These are phyloP conservation scores for Crithidia brevicula DNA, from an alignment of 208 protist species.

Conservation along the genomic window DNA sequence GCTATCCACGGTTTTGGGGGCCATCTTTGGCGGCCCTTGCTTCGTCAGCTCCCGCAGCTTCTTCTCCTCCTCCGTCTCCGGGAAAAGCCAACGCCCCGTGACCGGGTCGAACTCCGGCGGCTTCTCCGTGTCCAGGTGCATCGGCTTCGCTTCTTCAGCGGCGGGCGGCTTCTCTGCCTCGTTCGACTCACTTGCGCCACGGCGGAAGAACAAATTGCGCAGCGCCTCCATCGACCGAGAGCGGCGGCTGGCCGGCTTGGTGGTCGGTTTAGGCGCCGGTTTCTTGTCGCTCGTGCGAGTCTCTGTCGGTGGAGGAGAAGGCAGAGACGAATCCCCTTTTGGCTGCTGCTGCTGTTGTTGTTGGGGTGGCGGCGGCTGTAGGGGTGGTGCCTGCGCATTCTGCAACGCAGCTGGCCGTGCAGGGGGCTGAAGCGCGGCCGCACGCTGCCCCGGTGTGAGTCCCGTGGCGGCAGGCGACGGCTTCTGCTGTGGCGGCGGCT, in stretches of 20 bases:
- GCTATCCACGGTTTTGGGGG: constrained; percentile 5
- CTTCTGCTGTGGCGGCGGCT: constrained; percentile 1
- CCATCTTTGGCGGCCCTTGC: constrained; percentile 69
- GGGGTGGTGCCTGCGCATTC: background rate
- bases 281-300: background rate
- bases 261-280: constrained; percentile 14
- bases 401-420: constrained; percentile 8
- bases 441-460: constrained; percentile 7
- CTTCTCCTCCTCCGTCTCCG: constrained; percentile 85
- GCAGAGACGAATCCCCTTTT: background rate
- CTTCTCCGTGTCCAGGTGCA: constrained; percentile 88
- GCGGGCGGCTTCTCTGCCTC: constrained; percentile 16
- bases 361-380: background rate
- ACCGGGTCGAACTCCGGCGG: constrained; percentile 76
- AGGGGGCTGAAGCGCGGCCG: constrained; percentile 13
- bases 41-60: constrained; percentile 61
- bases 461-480: background rate
- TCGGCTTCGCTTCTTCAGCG: constrained; percentile 78
- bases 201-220: constrained; percentile 57
- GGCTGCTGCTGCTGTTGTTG: constrained; percentile 5
- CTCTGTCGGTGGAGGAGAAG: background rate
- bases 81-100: constrained; percentile 82
- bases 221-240: constrained; percentile 67
- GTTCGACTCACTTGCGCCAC: constrained; percentile 32
- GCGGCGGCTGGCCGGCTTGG: constrained; percentile 29